A percentile compares a stretch with the other conserved stretches of the same genome.
Conservation (phyloP, 2,329 filamentous ascomycete genomes). For the Tolypocladium paradoxum region DNA sequence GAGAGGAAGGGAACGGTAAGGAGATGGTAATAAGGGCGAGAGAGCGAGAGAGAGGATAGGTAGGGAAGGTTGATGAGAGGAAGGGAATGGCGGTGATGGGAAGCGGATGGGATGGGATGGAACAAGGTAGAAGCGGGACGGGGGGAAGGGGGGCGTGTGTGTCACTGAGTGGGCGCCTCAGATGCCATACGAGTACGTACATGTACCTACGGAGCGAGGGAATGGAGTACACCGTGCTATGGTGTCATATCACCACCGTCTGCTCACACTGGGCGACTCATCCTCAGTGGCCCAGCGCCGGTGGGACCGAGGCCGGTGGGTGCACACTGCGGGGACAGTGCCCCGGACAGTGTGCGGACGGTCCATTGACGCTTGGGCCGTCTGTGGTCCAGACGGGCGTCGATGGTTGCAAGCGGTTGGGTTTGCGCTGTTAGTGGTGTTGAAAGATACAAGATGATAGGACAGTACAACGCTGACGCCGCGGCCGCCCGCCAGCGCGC, state of each 20-base stretch:
- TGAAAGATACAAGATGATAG: not conserved
- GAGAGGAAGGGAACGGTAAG: slow-evolving; percentile 15
- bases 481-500: too few species aligned
- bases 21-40: slow-evolving; percentile 12
- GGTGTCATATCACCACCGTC: not conserved
- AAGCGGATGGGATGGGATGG: slow-evolving; percentile 21
- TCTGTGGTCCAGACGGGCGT: not conserved
- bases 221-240: not conserved
- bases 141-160: slow-evolving; percentile 13
- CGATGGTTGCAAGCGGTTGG: not conserved
- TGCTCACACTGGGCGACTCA: slow-evolving; percentile 1
- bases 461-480: not conserved
- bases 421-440: not conserved
- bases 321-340: not conserved
- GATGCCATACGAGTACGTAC: too few species aligned
- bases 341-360: not conserved
- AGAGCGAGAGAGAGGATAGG: slow-evolving; percentile 16
- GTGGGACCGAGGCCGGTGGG: not conserved
- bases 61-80: slow-evolving; percentile 8
- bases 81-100: slow-evolving; percentile 24
- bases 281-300: not conserved
- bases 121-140: slow-evolving; percentile 20
- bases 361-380: not conserved
- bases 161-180: slow-evolving; percentile 13
- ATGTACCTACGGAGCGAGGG: too few species aligned